Percentiles rank a stretch among this genome's conserved stretches.
Evolutionary conservation across 2,329 filamentous ascomycete species (phyloP).

Genomic region (Talaromyces amestolkiae): DNA sequence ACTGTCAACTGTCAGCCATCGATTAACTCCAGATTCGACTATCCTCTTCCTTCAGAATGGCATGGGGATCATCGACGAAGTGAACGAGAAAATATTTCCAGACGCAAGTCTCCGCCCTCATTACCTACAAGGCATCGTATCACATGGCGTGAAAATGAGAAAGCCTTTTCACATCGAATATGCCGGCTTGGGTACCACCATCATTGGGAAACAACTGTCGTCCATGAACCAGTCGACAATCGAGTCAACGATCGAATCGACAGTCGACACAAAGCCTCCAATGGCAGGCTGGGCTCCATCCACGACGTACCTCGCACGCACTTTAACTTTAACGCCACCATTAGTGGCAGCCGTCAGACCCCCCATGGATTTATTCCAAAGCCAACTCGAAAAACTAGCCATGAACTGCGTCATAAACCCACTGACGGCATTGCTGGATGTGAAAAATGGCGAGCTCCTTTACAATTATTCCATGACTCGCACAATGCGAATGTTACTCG

Average conservation of each 20-base stretch:
- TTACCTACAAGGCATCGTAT: constrained; percentile 70
- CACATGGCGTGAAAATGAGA: constrained; percentile 55
- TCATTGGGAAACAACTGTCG: constrained; percentile 52
- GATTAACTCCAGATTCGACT: constrained; percentile 66
- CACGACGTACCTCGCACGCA: constrained; percentile 62
- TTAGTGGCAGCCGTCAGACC: constrained; percentile 61
- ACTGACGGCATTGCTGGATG: constrained; percentile 74
- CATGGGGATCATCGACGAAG: constrained; percentile 75
- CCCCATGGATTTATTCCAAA: constrained; percentile 62
- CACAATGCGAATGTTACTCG: constrained; percentile 68
- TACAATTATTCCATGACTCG: constrained; percentile 64
- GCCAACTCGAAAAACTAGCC: constrained; percentile 76
- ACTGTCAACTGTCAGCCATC: constrained; percentile 62
- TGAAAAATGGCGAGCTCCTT: constrained; percentile 68
- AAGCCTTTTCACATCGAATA: constrained; percentile 56
- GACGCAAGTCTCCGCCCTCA: constrained; percentile 64
- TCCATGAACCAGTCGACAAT: neutral
- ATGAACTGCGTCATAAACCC: constrained; percentile 77
- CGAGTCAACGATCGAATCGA: neutral
- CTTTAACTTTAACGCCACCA: constrained; percentile 60
- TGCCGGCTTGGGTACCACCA: constrained; percentile 58
- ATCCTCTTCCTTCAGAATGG: constrained; percentile 78
- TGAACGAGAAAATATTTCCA: constrained; percentile 69
- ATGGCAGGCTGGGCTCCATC: constrained; percentile 35
- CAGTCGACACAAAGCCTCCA: constrained; percentile 18